A percentile compares a stretch with the other conserved stretches of the same genome.
phyloP scores from a whole-genome alignment of 176 grass and related monocot species.

The Aegilops tauschii region DNA sequence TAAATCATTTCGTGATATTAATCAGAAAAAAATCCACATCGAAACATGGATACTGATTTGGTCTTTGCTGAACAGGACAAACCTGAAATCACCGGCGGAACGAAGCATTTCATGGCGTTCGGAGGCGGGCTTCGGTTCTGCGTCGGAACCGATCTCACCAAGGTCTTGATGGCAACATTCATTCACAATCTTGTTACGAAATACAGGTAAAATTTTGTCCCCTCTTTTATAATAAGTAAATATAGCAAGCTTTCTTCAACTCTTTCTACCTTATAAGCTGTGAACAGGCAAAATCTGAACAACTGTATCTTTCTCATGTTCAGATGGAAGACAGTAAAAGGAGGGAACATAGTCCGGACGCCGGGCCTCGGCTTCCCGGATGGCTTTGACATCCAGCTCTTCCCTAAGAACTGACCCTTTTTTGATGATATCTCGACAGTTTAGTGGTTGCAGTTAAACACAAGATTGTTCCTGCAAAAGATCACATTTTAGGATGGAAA shows the following conservation, averaged over 20 bases:
- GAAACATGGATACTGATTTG: slow-evolving; percentile 11
- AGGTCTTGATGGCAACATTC: slow-evolving; percentile 74
- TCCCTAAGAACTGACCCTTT: slow-evolving; percentile 42
- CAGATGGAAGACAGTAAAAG: slow-evolving; percentile 68
- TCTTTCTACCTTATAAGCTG: background rate
- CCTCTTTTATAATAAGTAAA: background rate
- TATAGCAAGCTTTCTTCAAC: background rate
- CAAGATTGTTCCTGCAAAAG: slow-evolving; percentile 29
- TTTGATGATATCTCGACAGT: background rate
- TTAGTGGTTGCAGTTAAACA: background rate
- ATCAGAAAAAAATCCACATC: background rate
- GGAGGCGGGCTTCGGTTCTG: slow-evolving; percentile 58
- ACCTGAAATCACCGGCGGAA: slow-evolving; percentile 61
- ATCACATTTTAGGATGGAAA: slow-evolving; percentile 27
- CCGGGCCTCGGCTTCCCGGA: slow-evolving; percentile 70
- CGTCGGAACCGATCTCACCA: slow-evolving; percentile 55
- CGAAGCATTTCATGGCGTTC: slow-evolving; percentile 59
- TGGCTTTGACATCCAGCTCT: slow-evolving; percentile 71
- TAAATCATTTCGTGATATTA: background rate
- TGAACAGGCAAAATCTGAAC: slow-evolving; percentile 11
- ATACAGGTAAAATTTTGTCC: slow-evolving; percentile 52
- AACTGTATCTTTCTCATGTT: background rate
- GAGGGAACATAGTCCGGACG: slow-evolving; percentile 77
- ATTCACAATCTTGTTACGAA: slow-evolving; percentile 74
- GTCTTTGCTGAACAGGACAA: slow-evolving; percentile 36